Base-by-base conservation (phyloP, 805 yeast species). In the Phaffomyces antillensis region DNA sequence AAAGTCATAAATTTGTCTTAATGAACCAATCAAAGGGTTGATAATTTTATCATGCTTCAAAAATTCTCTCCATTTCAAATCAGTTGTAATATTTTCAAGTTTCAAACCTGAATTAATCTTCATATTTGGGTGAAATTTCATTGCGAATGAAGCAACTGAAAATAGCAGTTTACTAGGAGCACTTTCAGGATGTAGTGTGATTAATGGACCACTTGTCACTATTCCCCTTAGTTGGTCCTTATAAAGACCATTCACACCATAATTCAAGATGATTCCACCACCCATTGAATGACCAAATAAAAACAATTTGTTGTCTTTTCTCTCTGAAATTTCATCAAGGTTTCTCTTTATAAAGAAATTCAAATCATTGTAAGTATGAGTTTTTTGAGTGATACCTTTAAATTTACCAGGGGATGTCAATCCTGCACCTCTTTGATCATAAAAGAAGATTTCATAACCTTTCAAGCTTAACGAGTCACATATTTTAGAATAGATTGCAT, bases 231-330 rank as follows among this genome's bases (percentile, higher is more conserved):
- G 47, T 17, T 68, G 53, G 25, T 72, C 69, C 38, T 63, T 68
- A 54, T 71, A 63, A 47, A 67, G 73, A 3, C 90, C 90, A 30
- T 59, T 56, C 33, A 77, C 69, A 4, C 76, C 79, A 58, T 85
- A 84, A 60, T 80, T 81, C 46, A 85, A 64, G 0, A 66, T 67
- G 41, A 85, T 77, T 0, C 83, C 90, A 18, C 91, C 91, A 41
- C 95, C 95, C 90, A 86, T 83, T 10, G 89, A 83, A 52, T 81
- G 87, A 1, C 91, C 89, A 55, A 75, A 66, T 39, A 86, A 55
- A 52, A 67, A 72, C 30, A 83, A 52, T 49, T 74, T 74, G 40
- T 67, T 69, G 3, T 45, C 33, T 11, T 28, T 35, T 34, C 44
- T 44, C 4, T 31, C 35, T 48, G 59, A 54, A 28, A 62, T 49